phyloP scores from a whole-genome alignment of 176 grass and related monocot species.

The Ananas comosus region DNA sequence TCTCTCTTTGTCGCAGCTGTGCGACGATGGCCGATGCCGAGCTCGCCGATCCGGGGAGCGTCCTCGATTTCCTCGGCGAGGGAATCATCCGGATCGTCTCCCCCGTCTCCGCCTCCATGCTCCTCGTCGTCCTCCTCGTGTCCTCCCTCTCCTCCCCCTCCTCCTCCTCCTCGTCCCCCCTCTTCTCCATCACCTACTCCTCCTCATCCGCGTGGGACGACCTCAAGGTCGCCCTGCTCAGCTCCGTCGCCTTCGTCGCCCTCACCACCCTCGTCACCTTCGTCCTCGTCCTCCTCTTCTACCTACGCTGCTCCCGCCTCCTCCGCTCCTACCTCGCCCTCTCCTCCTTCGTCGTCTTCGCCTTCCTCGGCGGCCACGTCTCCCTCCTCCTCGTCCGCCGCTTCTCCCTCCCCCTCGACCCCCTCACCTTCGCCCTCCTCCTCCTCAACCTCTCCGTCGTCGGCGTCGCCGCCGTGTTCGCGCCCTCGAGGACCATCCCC shows the following conservation, averaged over 20 bases:
- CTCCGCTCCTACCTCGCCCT: conserved; percentile 68
- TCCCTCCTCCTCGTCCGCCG: conserved; percentile 44
- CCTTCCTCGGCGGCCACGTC: conserved; percentile 62
- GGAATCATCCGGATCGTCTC: conserved; percentile 75
- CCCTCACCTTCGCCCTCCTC: conserved; percentile 50
- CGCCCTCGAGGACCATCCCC: conserved; percentile 44
- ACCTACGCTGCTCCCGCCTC: conserved; percentile 69
- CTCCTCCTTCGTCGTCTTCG: conserved; percentile 60
- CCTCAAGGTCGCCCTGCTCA: conserved; percentile 48
- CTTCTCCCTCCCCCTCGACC: conserved; percentile 67
- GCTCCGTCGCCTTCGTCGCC: conserved; percentile 48
- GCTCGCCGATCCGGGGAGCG: background rate
- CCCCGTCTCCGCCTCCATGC: conserved; percentile 87
- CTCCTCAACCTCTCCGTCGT: conserved; percentile 64
- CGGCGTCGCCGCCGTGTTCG: conserved; percentile 46
- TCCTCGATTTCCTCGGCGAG: conserved; percentile 68
- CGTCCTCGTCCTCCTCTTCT: conserved; percentile 85
- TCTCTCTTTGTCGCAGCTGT: no score
- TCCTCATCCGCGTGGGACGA: conserved; percentile 34
- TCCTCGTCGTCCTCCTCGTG: conserved; percentile 90
- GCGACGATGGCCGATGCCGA: no score
- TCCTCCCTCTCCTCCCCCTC: conserved; percentile 45
- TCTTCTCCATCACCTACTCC: conserved; percentile 22
- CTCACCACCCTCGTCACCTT: conserved; percentile 69
- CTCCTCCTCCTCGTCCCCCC: conserved; percentile 11